These are phyloP conservation scores for Kodamaea neixiangensis DNA, from an alignment of 805 yeast genomes.

Conservation along the genomic window DNA sequence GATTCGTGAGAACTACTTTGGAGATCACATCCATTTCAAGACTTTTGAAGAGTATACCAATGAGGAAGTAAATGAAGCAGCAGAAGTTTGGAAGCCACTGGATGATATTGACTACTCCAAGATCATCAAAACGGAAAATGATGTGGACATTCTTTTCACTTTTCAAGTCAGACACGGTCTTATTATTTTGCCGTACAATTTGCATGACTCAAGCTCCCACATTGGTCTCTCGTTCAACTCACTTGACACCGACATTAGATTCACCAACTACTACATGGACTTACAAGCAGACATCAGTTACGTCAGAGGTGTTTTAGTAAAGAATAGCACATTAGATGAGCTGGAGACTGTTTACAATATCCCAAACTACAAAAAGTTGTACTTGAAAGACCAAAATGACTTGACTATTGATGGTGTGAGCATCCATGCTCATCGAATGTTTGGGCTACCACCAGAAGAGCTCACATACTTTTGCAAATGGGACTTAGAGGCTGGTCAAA, in stretches of 20 bases:
- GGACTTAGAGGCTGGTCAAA: slow-evolving; percentile 72
- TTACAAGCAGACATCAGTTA: slow-evolving; percentile 75
- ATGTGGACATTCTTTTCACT: slow-evolving; percentile 72
- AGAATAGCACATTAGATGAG: slow-evolving; percentile 19
- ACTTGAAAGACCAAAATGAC: slow-evolving; percentile 23
- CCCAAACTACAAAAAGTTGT: slow-evolving; percentile 19
- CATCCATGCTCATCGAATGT: slow-evolving; percentile 87
- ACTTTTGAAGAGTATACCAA: slow-evolving; percentile 79
- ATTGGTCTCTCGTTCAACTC: slow-evolving; percentile 62
- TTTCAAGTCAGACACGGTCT: slow-evolving; percentile 73
- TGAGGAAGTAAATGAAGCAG: slow-evolving; percentile 8
- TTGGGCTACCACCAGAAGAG: slow-evolving; percentile 87
- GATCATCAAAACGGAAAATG: slow-evolving; percentile 59
- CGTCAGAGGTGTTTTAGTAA: slow-evolving; percentile 38
- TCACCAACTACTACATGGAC: slow-evolving; percentile 93
- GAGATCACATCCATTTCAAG: slow-evolving; percentile 77
- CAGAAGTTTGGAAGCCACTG: background rate
- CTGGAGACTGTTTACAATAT: slow-evolving; percentile 24
- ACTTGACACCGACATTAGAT: slow-evolving; percentile 77
- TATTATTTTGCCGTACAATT: slow-evolving; percentile 67
- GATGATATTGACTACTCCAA: slow-evolving; percentile 34
- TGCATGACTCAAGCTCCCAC: slow-evolving; percentile 66
- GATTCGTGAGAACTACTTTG: slow-evolving; percentile 86
- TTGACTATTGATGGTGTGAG: slow-evolving; percentile 58
- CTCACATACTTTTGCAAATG: slow-evolving; percentile 89